These are phyloP conservation scores for Eurotiales sp. DNA, from an alignment of 2,329 filamentous ascomycete genomes.

Conservation along the genomic window DNA sequence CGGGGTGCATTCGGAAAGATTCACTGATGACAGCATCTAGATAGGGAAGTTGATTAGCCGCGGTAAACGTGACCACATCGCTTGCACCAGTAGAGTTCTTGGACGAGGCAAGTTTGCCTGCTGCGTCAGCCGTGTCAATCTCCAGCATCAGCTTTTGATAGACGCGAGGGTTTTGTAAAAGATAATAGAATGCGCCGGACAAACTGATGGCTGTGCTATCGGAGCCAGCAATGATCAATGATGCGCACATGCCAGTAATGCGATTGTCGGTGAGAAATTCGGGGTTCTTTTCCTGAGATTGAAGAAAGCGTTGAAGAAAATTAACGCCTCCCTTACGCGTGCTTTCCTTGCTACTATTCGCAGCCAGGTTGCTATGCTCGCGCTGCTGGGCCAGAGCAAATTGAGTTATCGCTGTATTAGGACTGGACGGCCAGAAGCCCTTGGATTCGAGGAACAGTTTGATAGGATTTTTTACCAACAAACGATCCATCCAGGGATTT, in stretches of 20 bases:
- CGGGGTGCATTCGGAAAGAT: conserved; percentile 4
- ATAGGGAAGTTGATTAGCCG: too few relatives aligned
- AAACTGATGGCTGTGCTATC: conserved; percentile 78
- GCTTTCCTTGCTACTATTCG: conserved; percentile 2
- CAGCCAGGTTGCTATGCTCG: conserved; percentile 21
- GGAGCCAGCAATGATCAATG: conserved; percentile 60
- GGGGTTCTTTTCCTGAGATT: conserved; percentile 21
- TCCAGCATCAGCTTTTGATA: conserved; percentile 46
- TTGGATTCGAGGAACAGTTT: conserved; percentile 22
- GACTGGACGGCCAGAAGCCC: conserved; percentile 22
- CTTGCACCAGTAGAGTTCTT: too few relatives aligned
- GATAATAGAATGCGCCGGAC: conserved; percentile 67
- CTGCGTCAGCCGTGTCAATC: conserved; percentile 52
- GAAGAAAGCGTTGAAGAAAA: conserved; percentile 26
- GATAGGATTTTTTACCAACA: conserved; percentile 72
- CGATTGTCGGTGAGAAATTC: conserved; percentile 27
- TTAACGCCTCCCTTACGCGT: conserved; percentile 19
- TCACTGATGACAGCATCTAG: too few relatives aligned
- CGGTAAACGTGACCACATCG: too few relatives aligned
- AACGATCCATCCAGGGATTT: conserved; percentile 65
- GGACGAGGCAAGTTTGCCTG: too few relatives aligned
- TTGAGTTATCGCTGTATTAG: conserved; percentile 20
- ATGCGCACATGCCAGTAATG: conserved; percentile 27
- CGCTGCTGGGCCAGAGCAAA: conserved; percentile 22
- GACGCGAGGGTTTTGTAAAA: conserved; percentile 58